phyloP scores from a whole-genome alignment of 2,329 filamentous ascomycete species.

The Dothidotthia symphoricarpi region DNA sequence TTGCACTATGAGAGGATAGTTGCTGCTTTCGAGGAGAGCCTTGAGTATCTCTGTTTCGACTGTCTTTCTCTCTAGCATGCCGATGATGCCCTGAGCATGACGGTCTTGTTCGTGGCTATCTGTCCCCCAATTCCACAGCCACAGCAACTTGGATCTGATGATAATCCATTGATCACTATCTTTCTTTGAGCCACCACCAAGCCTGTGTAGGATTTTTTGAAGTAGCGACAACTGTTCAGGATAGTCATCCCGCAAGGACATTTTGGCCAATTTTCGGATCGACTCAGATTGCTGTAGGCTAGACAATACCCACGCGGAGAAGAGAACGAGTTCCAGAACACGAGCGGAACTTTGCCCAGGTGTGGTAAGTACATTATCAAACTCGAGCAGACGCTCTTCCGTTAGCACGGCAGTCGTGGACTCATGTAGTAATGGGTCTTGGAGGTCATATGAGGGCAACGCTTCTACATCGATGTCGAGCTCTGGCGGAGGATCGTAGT shows the following conservation, averaged over 20 bases:
- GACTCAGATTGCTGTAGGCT: constrained; percentile 45
- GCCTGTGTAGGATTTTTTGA: constrained; percentile 57
- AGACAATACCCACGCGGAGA: constrained; percentile 47
- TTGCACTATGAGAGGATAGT: constrained; percentile 61
- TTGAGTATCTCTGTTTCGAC: constrained; percentile 72
- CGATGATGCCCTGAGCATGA: constrained; percentile 52
- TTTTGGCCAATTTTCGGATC: constrained; percentile 51
- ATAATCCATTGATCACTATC: constrained; percentile 55
- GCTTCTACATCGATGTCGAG: constrained; percentile 44
- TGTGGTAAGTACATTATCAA: constrained; percentile 64
- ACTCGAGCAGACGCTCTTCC: constrained; percentile 52
- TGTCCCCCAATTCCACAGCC: constrained; percentile 71
- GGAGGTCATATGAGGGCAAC: constrained; percentile 45
- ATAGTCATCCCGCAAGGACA: constrained; percentile 62
- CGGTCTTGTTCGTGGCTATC: constrained; percentile 43
- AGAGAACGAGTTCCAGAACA: constrained; percentile 62
- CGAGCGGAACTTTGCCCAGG: constrained; percentile 57
- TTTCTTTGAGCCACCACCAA: constrained; percentile 54
- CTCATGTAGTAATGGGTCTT: constrained; percentile 35
- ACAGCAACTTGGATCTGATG: constrained; percentile 64
- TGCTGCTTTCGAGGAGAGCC: constrained; percentile 59
- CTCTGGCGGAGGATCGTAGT: constrained; percentile 57
- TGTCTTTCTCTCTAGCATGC: constrained; percentile 58
- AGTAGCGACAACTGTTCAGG: constrained; percentile 64
- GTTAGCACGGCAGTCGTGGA: constrained; percentile 37